A percentile compares a stretch with the other conserved stretches of the same genome.
Evolutionary conservation across 345 rosid genomes (phyloP).

Genomic region (Lumnitzera racemosa): DNA sequence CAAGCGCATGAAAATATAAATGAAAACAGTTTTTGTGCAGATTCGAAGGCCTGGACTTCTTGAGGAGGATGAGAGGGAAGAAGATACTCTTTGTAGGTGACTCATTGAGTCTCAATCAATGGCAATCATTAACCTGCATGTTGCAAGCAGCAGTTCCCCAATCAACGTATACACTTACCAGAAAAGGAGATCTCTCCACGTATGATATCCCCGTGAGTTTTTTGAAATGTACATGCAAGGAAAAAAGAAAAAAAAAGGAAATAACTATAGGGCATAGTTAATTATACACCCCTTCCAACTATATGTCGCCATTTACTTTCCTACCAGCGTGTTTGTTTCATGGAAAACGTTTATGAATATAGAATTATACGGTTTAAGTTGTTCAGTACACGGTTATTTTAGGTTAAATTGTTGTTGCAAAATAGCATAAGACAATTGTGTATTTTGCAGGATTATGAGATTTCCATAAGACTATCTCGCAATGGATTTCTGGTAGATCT

Average conservation of each 20-base stretch:
- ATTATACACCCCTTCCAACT: no score
- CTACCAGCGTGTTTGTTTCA: no score
- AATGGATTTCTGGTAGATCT: conserved; percentile 47
- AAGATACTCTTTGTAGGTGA: conserved; percentile 75
- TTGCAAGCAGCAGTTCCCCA: conserved; percentile 47
- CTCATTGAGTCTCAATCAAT: conserved; percentile 72
- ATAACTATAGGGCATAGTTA: no score
- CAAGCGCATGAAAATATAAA: no score
- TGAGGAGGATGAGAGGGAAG: conserved; percentile 49
- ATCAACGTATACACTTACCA: conserved; percentile 24
- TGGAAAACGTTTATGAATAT: no score
- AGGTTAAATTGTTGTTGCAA: not conserved
- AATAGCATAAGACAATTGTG: not conserved
- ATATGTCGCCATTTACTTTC: no score
- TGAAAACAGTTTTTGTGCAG: conserved; percentile 23
- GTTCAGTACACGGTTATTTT: not conserved
- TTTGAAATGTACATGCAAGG: not conserved
- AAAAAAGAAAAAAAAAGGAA: no score
- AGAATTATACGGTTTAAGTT: no score
- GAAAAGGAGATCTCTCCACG: conserved; percentile 23
- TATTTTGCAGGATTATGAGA: conserved; percentile 30
- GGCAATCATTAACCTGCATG: conserved; percentile 73
- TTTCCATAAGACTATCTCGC: conserved; percentile 28
- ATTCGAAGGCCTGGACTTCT: conserved; percentile 38
- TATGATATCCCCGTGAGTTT: conserved; percentile 28